Conservation (phyloP, 2,329 filamentous ascomycete genomes). For the Colletotrichum tropicicola region DNA sequence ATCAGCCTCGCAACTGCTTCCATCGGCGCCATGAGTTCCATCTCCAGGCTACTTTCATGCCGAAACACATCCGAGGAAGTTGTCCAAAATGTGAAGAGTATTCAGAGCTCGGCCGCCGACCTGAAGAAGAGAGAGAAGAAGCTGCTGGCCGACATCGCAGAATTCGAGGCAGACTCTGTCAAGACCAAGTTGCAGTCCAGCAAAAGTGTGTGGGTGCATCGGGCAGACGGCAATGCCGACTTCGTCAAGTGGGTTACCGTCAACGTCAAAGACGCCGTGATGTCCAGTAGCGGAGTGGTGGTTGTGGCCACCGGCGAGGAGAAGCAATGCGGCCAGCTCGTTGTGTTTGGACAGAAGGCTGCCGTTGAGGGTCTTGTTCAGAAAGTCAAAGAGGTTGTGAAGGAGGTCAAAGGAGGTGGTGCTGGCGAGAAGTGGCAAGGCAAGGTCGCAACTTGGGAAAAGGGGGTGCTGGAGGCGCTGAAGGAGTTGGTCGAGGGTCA, state of each 20-base stretch:
- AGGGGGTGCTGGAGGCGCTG: slow-evolving; percentile 33
- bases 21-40: slow-evolving; percentile 33
- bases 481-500: slow-evolving; percentile 23
- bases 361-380: slow-evolving; percentile 31
- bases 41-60: slow-evolving; percentile 38
- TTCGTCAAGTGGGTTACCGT: slow-evolving; percentile 41
- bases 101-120: slow-evolving; percentile 32
- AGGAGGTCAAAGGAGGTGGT: slow-evolving; percentile 40
- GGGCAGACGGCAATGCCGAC: slow-evolving; percentile 36
- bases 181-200: slow-evolving; percentile 22
- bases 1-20: slow-evolving; percentile 35
- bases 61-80: slow-evolving; percentile 34
- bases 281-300: slow-evolving; percentile 28
- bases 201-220: slow-evolving; percentile 36
- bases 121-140: slow-evolving; percentile 37
- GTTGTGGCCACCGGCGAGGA: slow-evolving; percentile 39
- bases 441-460: slow-evolving; percentile 39
- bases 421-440: slow-evolving; percentile 42
- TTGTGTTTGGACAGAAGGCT: slow-evolving; percentile 35
- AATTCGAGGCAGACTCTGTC: slow-evolving; percentile 38
- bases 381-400: slow-evolving; percentile 31
- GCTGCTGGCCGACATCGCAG: slow-evolving; percentile 39
- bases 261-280: slow-evolving; percentile 33
- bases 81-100: slow-evolving; percentile 17
- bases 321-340: slow-evolving; percentile 34